phyloP scores from a whole-genome alignment of 2,329 filamentous ascomycete species.

The Ceratocystiopsis sp. region DNA sequence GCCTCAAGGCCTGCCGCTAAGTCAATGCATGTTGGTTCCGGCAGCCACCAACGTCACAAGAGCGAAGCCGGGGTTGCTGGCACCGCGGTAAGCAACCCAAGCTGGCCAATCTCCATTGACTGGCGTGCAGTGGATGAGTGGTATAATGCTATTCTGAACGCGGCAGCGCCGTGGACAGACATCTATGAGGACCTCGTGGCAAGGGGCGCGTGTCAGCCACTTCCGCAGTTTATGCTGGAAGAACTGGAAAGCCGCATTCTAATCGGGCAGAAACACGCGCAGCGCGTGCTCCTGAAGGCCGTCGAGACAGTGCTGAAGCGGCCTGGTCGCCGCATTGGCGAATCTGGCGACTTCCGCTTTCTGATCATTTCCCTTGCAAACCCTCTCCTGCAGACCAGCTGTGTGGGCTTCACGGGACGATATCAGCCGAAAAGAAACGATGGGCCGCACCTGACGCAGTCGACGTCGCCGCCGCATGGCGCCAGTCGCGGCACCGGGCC shows the following conservation, averaged over 20 bases:
- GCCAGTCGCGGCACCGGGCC: slow-evolving; percentile 21
- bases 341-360: slow-evolving; percentile 57
- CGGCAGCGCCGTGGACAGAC: slow-evolving; percentile 48
- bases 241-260: slow-evolving; percentile 29
- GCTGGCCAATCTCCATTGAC: slow-evolving; percentile 42
- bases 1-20: no score
- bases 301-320: slow-evolving; percentile 67
- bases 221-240: slow-evolving; percentile 19
- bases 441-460: slow-evolving; percentile 4
- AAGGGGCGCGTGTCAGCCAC: slow-evolving; percentile 15
- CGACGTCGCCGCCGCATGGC: not conserved
- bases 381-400: slow-evolving; percentile 46
- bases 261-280: slow-evolving; percentile 49
- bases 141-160: slow-evolving; percentile 53
- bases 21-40: no score
- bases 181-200: slow-evolving; percentile 37
- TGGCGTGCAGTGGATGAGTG: slow-evolving; percentile 57
- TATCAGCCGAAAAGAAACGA: slow-evolving; percentile 8
- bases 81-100: not conserved
- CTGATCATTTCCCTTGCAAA: slow-evolving; percentile 65
- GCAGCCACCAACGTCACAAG: no score
- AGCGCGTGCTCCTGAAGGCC: slow-evolving; percentile 56
- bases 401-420: slow-evolving; percentile 23
- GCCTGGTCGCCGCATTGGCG: slow-evolving; percentile 51
- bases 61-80: no score